These are phyloP conservation scores for Globisporangium apiculatum DNA, from an alignment of 352 stramenopile species.

Conservation along the genomic window DNA sequence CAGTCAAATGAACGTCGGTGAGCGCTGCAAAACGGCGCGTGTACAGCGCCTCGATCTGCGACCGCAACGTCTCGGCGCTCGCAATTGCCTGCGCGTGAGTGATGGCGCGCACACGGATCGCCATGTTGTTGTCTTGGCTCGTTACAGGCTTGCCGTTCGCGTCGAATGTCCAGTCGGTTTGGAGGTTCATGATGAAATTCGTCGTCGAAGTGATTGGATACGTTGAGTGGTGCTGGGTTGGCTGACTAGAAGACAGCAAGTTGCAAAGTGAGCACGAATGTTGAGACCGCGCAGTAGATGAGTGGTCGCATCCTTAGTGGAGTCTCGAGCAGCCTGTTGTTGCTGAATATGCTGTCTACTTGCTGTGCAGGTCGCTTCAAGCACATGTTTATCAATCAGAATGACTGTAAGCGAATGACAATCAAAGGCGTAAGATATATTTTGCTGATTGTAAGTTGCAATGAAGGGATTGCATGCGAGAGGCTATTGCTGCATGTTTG, in stretches of 20 bases:
- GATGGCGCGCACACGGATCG: background rate
- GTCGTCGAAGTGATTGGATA: too few species aligned
- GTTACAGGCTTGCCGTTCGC: background rate
- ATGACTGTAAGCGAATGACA: too few species aligned
- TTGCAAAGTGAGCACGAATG: background rate
- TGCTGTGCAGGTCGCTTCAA: too few species aligned
- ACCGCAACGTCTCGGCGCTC: background rate
- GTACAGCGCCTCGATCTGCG: slow-evolving; percentile 3
- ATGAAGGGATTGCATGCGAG: too few species aligned
- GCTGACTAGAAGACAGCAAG: background rate
- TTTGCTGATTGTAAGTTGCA: too few species aligned
- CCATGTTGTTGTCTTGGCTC: background rate
- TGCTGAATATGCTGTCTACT: too few species aligned
- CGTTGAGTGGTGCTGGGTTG: too few species aligned
- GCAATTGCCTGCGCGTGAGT: background rate
- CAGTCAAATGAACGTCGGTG: background rate
- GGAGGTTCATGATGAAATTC: background rate
- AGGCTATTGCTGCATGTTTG: too few species aligned
- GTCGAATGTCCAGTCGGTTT: slow-evolving; percentile 5
- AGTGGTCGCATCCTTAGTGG: too few species aligned
- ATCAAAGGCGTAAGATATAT: too few species aligned
- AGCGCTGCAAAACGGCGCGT: background rate
- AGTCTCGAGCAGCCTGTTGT: too few species aligned
- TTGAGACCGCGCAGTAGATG: background rate
- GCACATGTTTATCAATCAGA: too few species aligned